phyloP scores from a whole-genome alignment of 192 early-diverging fungal species.

The Backusella parvicylindrica region DNA sequence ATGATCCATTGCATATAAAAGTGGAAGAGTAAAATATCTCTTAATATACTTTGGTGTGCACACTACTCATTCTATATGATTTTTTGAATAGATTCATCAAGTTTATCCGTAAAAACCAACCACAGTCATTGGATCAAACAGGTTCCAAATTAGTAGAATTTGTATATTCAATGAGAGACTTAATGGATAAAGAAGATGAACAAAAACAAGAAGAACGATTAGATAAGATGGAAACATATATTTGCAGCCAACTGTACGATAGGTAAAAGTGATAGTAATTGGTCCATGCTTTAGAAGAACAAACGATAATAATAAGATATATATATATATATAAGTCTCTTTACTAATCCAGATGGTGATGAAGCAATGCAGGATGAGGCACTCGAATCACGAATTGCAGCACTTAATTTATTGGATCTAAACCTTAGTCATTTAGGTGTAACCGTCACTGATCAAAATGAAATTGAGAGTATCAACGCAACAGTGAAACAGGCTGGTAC shows the following conservation, averaged over 20 bases:
- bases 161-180: constrained; percentile 17
- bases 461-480: constrained; percentile 35
- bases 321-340: too few species aligned
- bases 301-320: too few species aligned
- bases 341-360: constrained; percentile 39
- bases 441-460: constrained; percentile 31
- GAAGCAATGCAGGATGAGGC: constrained; percentile 59
- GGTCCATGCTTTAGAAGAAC: too few species aligned
- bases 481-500: constrained; percentile 38
- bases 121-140: constrained; percentile 12
- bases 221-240: constrained; percentile 43
- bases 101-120: constrained; percentile 17
- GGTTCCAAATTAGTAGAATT: constrained; percentile 4
- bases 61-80: not conserved
- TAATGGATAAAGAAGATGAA: not conserved
- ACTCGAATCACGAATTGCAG: constrained; percentile 62
- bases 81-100: constrained; percentile 21
- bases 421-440: constrained; percentile 59
- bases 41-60: not conserved
- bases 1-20: not conserved
- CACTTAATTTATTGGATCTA: constrained; percentile 61
- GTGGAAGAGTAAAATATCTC: not conserved
- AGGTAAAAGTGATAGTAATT: constrained; percentile 16
- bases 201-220: constrained; percentile 31
- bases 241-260: constrained; percentile 43